Percentiles rank a stretch among this genome's conserved stretches.
These are phyloP conservation scores for Clonostachys chloroleuca DNA, from an alignment of 2,329 filamentous ascomycete genomes.

Conservation along the genomic window DNA sequence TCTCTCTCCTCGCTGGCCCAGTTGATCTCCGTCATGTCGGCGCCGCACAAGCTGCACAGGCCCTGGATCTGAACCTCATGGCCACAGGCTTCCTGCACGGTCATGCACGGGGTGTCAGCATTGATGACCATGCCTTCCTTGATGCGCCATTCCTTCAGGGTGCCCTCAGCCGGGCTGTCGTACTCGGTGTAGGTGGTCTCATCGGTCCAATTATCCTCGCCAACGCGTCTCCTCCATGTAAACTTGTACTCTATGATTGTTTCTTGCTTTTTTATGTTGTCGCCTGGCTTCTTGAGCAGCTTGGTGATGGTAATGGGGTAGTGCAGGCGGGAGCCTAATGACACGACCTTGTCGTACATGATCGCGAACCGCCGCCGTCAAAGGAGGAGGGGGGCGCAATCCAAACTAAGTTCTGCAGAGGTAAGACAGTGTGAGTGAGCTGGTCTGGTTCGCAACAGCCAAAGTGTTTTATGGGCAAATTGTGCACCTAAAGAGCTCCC, in stretches of 20 bases:
- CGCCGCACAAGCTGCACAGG: conserved; percentile 87
- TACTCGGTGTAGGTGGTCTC: conserved; percentile 71
- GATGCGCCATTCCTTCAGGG: conserved; percentile 72
- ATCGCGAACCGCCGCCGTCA: conserved; percentile 1
- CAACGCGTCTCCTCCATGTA: conserved; percentile 71
- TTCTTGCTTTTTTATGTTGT: conserved; percentile 71
- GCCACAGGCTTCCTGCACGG: conserved; percentile 85
- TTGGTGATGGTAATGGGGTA: conserved; percentile 93
- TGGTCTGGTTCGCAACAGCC: conserved; percentile 9
- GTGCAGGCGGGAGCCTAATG: conserved; percentile 61
- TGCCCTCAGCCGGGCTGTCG: conserved; percentile 80
- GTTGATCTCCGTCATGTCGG: conserved; percentile 89
- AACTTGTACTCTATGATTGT: conserved; percentile 85
- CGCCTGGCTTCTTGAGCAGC: conserved; percentile 71
- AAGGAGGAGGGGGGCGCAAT: not conserved
- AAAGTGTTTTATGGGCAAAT: conserved; percentile 8
- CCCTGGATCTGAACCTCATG: conserved; percentile 91
- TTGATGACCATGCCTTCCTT: conserved; percentile 60
- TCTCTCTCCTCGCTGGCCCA: conserved; percentile 79
- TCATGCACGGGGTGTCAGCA: conserved; percentile 55
- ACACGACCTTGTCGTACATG: conserved; percentile 38
- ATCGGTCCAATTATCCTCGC: conserved; percentile 49
- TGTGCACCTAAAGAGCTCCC: conserved; percentile 8
- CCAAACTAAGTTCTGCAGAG: not conserved
- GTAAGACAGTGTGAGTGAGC: not conserved